phyloP scores from a whole-genome alignment of 805 yeast genomes.

The Naumovozyma castellii region DNA sequence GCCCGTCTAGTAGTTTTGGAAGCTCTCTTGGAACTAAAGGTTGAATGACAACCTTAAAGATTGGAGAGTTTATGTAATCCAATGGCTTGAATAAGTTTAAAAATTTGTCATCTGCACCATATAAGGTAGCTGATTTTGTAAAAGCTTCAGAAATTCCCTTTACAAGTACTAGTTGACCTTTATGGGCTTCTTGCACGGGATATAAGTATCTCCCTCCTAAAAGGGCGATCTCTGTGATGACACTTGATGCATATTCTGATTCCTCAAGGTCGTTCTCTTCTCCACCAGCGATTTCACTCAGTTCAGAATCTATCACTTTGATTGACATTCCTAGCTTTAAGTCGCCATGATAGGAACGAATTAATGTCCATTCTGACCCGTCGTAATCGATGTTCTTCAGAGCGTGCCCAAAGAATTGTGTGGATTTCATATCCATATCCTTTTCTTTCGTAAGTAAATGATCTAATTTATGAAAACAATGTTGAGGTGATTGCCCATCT shows the following conservation, averaged over 20 bases:
- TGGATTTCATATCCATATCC: background rate
- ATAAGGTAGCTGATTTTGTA: conserved; percentile 50
- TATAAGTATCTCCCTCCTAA: conserved; percentile 65
- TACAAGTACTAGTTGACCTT: conserved; percentile 63
- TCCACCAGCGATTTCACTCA: conserved; percentile 2
- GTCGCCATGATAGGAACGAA: conserved; percentile 54
- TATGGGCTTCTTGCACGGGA: conserved; percentile 41
- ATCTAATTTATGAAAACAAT: background rate
- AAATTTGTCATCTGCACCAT: conserved; percentile 16
- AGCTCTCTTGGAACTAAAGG: conserved; percentile 72
- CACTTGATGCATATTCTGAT: conserved; percentile 19
- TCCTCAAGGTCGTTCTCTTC: conserved; percentile 46
- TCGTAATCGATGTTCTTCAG: conserved; percentile 51
- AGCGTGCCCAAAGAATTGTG: conserved; percentile 36
- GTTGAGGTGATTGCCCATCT: background rate
- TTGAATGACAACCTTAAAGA: conserved; percentile 74
- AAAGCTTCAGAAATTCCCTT: conserved; percentile 52
- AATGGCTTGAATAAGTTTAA: conserved; percentile 24
- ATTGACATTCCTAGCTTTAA: conserved; percentile 40
- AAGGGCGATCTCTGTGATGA: conserved; percentile 35
- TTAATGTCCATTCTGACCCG: conserved; percentile 45
- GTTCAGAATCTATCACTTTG: conserved; percentile 39
- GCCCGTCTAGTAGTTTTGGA: conserved; percentile 61
- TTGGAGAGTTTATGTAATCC: conserved; percentile 43
- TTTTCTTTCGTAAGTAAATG: background rate